Evolutionary conservation across 2,329 filamentous ascomycete genomes (phyloP).

Genomic region (Cercospora canescens): DNA sequence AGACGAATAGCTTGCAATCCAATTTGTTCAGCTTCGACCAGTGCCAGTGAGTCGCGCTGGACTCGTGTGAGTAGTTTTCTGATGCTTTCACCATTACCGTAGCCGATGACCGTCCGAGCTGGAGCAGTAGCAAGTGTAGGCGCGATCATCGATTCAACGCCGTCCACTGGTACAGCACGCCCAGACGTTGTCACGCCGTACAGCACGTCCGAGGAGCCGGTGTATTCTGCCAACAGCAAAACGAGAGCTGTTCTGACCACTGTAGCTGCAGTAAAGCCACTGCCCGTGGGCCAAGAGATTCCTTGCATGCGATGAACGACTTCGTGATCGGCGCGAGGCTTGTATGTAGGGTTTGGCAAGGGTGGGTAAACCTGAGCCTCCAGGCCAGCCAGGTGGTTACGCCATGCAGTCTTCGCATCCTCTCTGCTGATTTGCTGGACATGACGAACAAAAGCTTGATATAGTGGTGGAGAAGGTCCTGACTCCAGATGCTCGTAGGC

Average conservation of each 20-base stretch:
- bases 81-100: not conserved
- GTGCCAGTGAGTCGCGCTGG: constrained; percentile 12
- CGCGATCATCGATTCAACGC: constrained; percentile 16
- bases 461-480: not conserved
- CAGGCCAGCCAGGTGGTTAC: constrained; percentile 31
- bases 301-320: constrained; percentile 25
- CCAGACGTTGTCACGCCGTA: constrained; percentile 17
- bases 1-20: constrained; percentile 3
- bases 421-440: not conserved
- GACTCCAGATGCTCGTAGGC: not conserved
- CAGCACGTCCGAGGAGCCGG: constrained; percentile 13
- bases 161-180: constrained; percentile 26
- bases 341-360: constrained; percentile 27
- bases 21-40: constrained; percentile 15
- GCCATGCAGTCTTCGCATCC: constrained; percentile 29
- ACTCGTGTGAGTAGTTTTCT: not conserved
- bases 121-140: constrained; percentile 19
- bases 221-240: constrained; percentile 6
- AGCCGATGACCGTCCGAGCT: not conserved
- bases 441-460: constrained; percentile 1
- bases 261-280: constrained; percentile 14
- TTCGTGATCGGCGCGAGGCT: constrained; percentile 29
- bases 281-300: constrained; percentile 9
- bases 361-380: constrained; percentile 38
- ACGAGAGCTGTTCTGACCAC: constrained; percentile 13